Evolutionary conservation across 2,329 filamentous ascomycete species (phyloP).

Genomic region (Sclerotinia sclerotiorum): DNA sequence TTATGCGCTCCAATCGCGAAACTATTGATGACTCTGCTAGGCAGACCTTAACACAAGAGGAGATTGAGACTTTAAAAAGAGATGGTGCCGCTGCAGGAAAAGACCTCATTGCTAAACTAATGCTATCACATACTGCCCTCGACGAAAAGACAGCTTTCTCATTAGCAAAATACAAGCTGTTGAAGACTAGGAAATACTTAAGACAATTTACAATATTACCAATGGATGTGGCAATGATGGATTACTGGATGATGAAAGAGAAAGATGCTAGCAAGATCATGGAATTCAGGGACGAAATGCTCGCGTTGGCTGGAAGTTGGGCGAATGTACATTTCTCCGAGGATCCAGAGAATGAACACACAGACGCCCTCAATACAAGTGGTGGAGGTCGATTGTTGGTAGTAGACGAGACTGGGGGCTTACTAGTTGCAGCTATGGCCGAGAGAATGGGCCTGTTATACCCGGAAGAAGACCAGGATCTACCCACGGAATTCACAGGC

Average conservation of each 20-base stretch:
- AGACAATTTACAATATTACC: constrained; percentile 83
- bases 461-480: constrained; percentile 30
- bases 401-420: constrained; percentile 68
- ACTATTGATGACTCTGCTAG: constrained; percentile 61
- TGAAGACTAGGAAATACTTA: constrained; percentile 93
- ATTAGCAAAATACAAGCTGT: constrained; percentile 89
- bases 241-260: constrained; percentile 75
- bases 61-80: constrained; percentile 71
- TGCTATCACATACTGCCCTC: constrained; percentile 83
- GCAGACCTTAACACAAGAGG: constrained; percentile 72
- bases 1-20: constrained; percentile 58
- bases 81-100: constrained; percentile 76
- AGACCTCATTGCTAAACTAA: constrained; percentile 88
- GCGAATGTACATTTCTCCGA: constrained; percentile 74
- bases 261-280: constrained; percentile 78
- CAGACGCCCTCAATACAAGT: constrained; percentile 14
- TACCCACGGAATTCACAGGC: constrained; percentile 7
- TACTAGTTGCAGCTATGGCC: constrained; percentile 67
- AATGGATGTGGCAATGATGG: constrained; percentile 73
- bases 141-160: constrained; percentile 95
- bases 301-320: constrained; percentile 83
- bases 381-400: constrained; percentile 60
- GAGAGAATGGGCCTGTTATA: constrained; percentile 69
- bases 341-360: constrained; percentile 23
- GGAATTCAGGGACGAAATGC: constrained; percentile 80